Evolutionary conservation across 2,329 filamentous ascomycete genomes (phyloP).

Genomic region (Meredithiella fracta): DNA sequence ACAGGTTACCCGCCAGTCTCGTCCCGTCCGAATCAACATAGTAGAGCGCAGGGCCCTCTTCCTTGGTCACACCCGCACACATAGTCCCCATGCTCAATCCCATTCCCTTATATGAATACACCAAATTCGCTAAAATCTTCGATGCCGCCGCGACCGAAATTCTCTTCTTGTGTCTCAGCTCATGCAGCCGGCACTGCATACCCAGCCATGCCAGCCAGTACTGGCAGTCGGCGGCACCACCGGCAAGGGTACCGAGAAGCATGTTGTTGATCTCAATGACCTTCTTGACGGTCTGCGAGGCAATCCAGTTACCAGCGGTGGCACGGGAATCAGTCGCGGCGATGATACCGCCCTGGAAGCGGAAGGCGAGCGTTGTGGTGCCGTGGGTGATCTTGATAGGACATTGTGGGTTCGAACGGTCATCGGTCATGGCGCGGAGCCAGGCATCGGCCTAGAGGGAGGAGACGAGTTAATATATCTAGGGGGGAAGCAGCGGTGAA

Average conservation of each 20-base stretch:
- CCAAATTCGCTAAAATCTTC: conserved; percentile 96
- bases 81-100: conserved; percentile 98
- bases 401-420: conserved; percentile 88
- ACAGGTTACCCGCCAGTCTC: conserved; percentile 79
- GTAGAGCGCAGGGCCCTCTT: conserved; percentile 93
- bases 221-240: conserved; percentile 96
- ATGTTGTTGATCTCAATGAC: conserved; percentile 96
- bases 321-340: conserved; percentile 95
- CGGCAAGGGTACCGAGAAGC: conserved; percentile 93
- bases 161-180: conserved; percentile 96
- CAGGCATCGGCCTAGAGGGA: conserved; percentile 64
- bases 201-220: conserved; percentile 98
- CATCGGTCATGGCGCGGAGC: conserved; percentile 93
- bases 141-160: conserved; percentile 94
- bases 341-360: conserved; percentile 96
- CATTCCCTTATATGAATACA: conserved; percentile 98
- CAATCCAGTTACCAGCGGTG: conserved; percentile 97
- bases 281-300: conserved; percentile 99
- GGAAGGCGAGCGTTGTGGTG: conserved; percentile 93
- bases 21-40: conserved; percentile 98
- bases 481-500: not conserved
- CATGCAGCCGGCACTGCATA: conserved; percentile 97
- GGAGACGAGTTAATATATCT: conserved; percentile 8
- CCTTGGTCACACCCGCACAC: conserved; percentile 90
- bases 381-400: conserved; percentile 99